Base-by-base conservation (phyloP, 331 rosid species). In the Acacia concinna region DNA sequence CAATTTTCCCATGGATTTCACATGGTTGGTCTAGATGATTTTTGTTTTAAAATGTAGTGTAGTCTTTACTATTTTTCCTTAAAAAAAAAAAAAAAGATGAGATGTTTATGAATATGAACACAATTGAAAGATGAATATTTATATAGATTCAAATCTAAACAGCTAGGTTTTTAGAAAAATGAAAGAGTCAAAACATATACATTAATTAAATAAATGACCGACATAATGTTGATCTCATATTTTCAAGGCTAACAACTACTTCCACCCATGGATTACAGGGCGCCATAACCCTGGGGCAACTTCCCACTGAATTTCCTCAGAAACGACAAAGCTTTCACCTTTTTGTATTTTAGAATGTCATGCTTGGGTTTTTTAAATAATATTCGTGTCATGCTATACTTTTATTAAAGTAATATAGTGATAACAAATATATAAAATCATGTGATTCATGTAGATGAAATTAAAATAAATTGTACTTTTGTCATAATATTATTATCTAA, bases 221-320 rank as follows among this genome's bases (percentile, higher is more conserved):
- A 62, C 21, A 31, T 5, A 31, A 31, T 62, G 20, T 62, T 60
- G 34, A 8, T 10, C 30, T 18, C 27, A 18, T 20, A 52, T 49
- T 14, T 32, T 35, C 52, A 57, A 13, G 28, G 38, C 14, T 31
- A 57, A 8, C 34, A 8, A 15, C 32, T 54, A 68, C 18, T 17
- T 37, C n/a, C 43, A 28, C 81, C 81, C 81, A 37, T 60, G 25
- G 67, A 78, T 68, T 38, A 4, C 15, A 65, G 63, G 6, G 63
- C 2, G 6, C 17, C 60, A 9, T 7, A 23, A 69, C 23, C 13
- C 5, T 11, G 66, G 66, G 66, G 66, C 49, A 21, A 21, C 9
- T 41, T 41, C 52, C 51, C 65, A 27, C 20, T 57, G 31, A 74
- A 59, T 70, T 73, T 23, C 21, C 0, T 17, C 34, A 13, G 9